These are phyloP conservation scores for Nemania bipapillata DNA, from an alignment of 2,329 filamentous ascomycete genomes.

Conservation along the genomic window DNA sequence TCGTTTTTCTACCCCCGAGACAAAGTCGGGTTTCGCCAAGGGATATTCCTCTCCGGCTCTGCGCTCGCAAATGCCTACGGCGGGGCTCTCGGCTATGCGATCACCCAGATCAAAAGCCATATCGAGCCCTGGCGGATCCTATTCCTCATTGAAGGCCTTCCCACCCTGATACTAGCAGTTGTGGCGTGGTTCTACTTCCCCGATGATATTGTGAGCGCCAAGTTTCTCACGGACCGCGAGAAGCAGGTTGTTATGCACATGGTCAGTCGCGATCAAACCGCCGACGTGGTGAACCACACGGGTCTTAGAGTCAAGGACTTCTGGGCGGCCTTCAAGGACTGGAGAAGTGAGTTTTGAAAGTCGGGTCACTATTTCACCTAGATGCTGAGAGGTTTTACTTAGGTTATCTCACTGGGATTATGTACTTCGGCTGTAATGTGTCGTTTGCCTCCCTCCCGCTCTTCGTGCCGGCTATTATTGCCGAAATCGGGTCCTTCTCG, in stretches of 20 bases:
- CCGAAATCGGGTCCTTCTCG: slow-evolving; percentile 52
- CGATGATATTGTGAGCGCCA: slow-evolving; percentile 49
- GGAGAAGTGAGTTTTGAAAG: slow-evolving; percentile 37
- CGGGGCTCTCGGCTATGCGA: slow-evolving; percentile 54
- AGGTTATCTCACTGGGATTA: slow-evolving; percentile 53
- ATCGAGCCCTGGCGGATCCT: slow-evolving; percentile 55
- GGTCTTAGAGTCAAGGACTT: slow-evolving; percentile 39
- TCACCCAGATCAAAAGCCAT: slow-evolving; percentile 48
- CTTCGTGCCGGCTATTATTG: slow-evolving; percentile 51
- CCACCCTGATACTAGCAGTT: slow-evolving; percentile 55
- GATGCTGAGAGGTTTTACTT: background rate
- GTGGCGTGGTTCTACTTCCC: slow-evolving; percentile 58
- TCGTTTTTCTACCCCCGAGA: slow-evolving; percentile 69
- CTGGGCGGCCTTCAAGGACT: slow-evolving; percentile 40
- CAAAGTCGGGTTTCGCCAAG: slow-evolving; percentile 66
- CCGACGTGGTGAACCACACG: slow-evolving; percentile 38
- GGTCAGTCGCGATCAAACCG: slow-evolving; percentile 40
- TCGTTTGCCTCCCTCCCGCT: slow-evolving; percentile 50
- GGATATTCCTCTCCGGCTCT: slow-evolving; percentile 62
- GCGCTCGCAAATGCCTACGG: slow-evolving; percentile 55
- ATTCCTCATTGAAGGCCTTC: slow-evolving; percentile 60
- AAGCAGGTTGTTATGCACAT: slow-evolving; percentile 42
- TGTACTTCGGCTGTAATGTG: slow-evolving; percentile 50
- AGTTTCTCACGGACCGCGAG: slow-evolving; percentile 53
- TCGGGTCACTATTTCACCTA: background rate